Base-by-base conservation (phyloP, 441 rosid species). In the Daphne laureola region DNA sequence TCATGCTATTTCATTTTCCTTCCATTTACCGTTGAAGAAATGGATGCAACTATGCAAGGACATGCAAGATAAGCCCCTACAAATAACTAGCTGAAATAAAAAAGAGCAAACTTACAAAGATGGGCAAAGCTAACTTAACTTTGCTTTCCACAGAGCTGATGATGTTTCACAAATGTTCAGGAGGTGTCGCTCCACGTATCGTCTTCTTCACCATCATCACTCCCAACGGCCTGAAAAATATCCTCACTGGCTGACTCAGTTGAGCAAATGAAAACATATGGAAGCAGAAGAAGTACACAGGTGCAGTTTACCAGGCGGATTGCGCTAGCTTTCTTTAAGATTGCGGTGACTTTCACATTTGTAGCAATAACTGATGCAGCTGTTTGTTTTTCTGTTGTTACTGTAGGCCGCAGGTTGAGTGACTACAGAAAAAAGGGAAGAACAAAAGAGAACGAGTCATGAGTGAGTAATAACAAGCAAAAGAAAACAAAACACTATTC, bases 291-390 rank as follows among this genome's bases (percentile, higher is more conserved):
- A 31, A 31, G 11, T 31, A 5, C 38, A 31, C 38, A 31, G 38
- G 38, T 9, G 4, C 11, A 2, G 38, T 31, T 31, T 31, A 88
- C 98, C 94, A 86, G 96, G 58, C 96, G 91, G 62, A 92, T 88
- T 14, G 96, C 91, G 72, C 69, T 84, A 54, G 98, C 96, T 76
- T 92, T 92, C 83, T 86, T 78, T 69, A 92, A 55, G 57, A 88
- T 88, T 36, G 87, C 95, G 9, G 80, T 75, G 68, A 88, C 87
- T 61, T 80, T 81, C 61, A 68, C 69, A 59, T 73, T 87, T 53
- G 83, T 59, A 9, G 68, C 31, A 18, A 74, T 68, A 21, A 70
- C 77, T 21, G 79, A 45, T 25, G 80, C 21, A 48, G 69, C 42
- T 15, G 67, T 31, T 14, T 84, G 73, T 61, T 69, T 79, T 23